Conservation (phyloP, 2,329 filamentous ascomycete genomes). For the Thelonectria rubi region DNA sequence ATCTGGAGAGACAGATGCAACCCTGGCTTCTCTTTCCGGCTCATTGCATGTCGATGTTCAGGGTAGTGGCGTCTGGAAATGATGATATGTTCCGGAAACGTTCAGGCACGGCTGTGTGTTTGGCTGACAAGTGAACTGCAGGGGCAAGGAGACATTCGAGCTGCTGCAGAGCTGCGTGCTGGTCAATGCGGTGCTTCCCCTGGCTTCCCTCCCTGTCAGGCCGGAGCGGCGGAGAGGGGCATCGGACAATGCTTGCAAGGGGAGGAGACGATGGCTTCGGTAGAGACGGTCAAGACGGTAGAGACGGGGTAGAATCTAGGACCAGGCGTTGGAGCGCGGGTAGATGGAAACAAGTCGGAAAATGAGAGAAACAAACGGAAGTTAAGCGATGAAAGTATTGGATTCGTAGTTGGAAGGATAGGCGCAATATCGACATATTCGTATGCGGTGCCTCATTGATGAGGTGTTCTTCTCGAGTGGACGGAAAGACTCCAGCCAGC, state of each 20-base stretch:
- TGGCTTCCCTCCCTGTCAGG: background rate
- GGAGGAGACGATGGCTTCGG: background rate
- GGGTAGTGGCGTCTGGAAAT: background rate
- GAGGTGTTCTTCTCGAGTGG: conserved; percentile 14
- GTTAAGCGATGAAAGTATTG: background rate
- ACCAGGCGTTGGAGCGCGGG: background rate
- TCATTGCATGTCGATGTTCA: conserved; percentile 2
- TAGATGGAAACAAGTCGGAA: background rate
- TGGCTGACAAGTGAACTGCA: conserved; percentile 7
- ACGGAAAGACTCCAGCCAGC: conserved; percentile 21
- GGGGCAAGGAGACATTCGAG: background rate
- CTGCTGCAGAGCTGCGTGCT: background rate
- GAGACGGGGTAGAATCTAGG: conserved; percentile 8
- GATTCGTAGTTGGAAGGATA: background rate
- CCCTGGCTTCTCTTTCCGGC: background rate
- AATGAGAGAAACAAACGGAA: background rate
- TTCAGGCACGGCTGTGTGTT: background rate
- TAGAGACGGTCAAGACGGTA: conserved; percentile 10
- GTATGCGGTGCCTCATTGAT: background rate
- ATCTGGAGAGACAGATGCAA: background rate
- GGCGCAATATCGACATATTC: background rate
- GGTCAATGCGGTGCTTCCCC: background rate
- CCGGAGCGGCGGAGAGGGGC: background rate
- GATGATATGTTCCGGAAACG: background rate
- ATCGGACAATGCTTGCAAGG: background rate